Base-by-base conservation (phyloP, 108 stramenopile genomes). In the Pinguiococcus pyrenoidosus region DNA sequence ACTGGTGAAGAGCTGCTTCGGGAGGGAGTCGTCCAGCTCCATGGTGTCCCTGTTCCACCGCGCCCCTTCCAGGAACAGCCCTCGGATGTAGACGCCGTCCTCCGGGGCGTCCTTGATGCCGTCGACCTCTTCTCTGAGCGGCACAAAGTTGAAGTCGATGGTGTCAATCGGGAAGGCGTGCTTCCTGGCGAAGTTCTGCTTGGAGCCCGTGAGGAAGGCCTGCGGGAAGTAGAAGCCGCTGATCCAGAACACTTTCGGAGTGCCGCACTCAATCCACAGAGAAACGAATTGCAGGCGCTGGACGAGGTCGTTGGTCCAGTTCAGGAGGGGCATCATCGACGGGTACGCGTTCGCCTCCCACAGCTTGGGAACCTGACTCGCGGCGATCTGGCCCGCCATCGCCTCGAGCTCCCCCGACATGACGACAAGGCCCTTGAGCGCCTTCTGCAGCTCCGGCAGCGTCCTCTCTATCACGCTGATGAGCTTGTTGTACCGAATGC, bases 301-400 rank as follows among this genome's bases (percentile, higher is more conserved):
- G 21, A 67, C 29, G 14, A 75, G 17, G 21, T 75, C 73, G 13
- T 32, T 44, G 9, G 66, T 32, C 73, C 70, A 77, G 4, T 69
- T 53, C 14, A 32, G 21, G 14, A 72, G 26, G 2, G 73, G 75
- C 44, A 65, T 75, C 49, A 74, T 30, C 9, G 56, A 59, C 7
- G 75, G 73, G 37, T 74, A 76, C 1, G 74, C 71, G 29, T 60
- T 41, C 7, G 46, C 40, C 18, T 66, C 67, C 75, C 75, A 77
- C 22, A 33, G 37, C n/a, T 40, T 39, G 0, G 75, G 75, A 29
- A 73, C 73, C 21, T 44, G 35, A 21, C 65, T 71, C 0, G 52
- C 30, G 1, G 65, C 64, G 23, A 77, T 62, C 8, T 35, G 21
- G 24, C 56, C 41, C 27, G 66, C 54, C 32, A 77, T 51, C 9